phyloP scores from a whole-genome alignment of 805 yeast species.

The Lipomyces spencermartinsiae region DNA sequence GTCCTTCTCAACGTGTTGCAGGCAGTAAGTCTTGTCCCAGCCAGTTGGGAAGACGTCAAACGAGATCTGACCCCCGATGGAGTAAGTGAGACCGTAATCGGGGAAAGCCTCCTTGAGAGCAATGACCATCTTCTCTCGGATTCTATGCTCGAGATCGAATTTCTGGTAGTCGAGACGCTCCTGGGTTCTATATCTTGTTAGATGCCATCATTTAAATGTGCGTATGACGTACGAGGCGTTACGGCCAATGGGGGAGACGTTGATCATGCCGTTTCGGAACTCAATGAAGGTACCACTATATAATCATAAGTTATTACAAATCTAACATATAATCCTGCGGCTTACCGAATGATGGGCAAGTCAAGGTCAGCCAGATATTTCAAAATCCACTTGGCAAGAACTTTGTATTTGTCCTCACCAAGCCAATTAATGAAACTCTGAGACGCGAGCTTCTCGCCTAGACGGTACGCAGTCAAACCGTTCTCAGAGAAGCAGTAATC shows the following conservation, averaged over 20 bases:
- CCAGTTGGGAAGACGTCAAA: slow-evolving; percentile 99
- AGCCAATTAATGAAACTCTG: slow-evolving; percentile 95
- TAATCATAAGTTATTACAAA: neutral
- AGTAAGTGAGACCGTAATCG: slow-evolving; percentile 86
- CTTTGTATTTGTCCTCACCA: slow-evolving; percentile 93
- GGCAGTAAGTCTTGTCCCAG: slow-evolving; percentile 99
- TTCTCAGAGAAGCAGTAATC: slow-evolving; percentile 98
- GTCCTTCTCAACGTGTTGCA: slow-evolving; percentile 87
- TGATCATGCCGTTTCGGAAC: slow-evolving; percentile 99
- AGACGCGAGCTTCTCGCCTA: slow-evolving; percentile 84
- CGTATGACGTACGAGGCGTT: slow-evolving; percentile 67
- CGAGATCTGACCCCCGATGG: slow-evolving; percentile 99
- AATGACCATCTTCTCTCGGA: slow-evolving; percentile 83
- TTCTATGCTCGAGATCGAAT: slow-evolving; percentile 77
- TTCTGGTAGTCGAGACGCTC: slow-evolving; percentile 93
- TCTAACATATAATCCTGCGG: neutral
- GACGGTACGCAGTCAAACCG: slow-evolving; percentile 96
- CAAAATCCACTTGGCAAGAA: slow-evolving; percentile 82
- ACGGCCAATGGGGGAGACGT: slow-evolving; percentile 98
- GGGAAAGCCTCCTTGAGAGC: slow-evolving; percentile 85
- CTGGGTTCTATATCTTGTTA: slow-evolving; percentile 52
- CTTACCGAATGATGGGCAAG: slow-evolving; percentile 83
- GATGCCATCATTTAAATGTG: neutral
- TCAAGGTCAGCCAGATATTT: slow-evolving; percentile 85
- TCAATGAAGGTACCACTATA: slow-evolving; percentile 89